Percentiles rank a stretch among this genome's conserved stretches.
Conservation (phyloP, 805 yeast species). For the Lachancea fermentati region DNA sequence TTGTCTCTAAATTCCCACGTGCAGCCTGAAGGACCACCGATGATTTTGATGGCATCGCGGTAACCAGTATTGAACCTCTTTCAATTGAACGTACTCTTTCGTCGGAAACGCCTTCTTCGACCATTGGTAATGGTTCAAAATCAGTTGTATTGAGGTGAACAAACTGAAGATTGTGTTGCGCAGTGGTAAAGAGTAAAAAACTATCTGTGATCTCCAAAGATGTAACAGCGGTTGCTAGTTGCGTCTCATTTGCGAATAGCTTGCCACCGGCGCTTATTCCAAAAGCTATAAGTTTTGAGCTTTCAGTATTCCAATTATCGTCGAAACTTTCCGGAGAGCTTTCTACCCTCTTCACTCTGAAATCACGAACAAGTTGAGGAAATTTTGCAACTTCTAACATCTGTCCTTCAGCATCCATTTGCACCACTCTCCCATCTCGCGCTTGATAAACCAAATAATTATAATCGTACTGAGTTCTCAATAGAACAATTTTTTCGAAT, state of each 20-base stretch:
- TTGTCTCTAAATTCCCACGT: slow-evolving; percentile 92
- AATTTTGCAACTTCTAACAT: slow-evolving; percentile 42
- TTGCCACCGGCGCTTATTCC: slow-evolving; percentile 77
- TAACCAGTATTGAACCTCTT: slow-evolving; percentile 81
- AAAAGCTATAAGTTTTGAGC: slow-evolving; percentile 41
- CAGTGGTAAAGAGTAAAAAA: slow-evolving; percentile 78
- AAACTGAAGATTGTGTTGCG: slow-evolving; percentile 76
- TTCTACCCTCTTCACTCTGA: slow-evolving; percentile 40
- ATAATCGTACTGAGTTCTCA: slow-evolving; percentile 52
- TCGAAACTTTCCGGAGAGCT: slow-evolving; percentile 18
- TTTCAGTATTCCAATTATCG: slow-evolving; percentile 27
- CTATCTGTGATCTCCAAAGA: slow-evolving; percentile 69
- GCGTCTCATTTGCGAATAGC: slow-evolving; percentile 55
- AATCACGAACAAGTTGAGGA: slow-evolving; percentile 65
- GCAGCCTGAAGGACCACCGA: slow-evolving; percentile 88
- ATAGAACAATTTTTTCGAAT: slow-evolving; percentile 46
- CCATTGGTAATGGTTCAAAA: slow-evolving; percentile 36
- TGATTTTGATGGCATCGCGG: slow-evolving; percentile 75
- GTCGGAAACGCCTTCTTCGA: slow-evolving; percentile 43
- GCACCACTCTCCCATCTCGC: slow-evolving; percentile 54
- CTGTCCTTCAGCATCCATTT: slow-evolving; percentile 33
- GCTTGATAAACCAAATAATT: slow-evolving; percentile 50
- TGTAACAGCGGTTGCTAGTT: slow-evolving; percentile 69
- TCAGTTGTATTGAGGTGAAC: slow-evolving; percentile 53
- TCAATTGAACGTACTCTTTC: slow-evolving; percentile 88